Evolutionary conservation across 176 grass and related monocot species (phyloP).

Genomic region (Oryza coarctata): DNA sequence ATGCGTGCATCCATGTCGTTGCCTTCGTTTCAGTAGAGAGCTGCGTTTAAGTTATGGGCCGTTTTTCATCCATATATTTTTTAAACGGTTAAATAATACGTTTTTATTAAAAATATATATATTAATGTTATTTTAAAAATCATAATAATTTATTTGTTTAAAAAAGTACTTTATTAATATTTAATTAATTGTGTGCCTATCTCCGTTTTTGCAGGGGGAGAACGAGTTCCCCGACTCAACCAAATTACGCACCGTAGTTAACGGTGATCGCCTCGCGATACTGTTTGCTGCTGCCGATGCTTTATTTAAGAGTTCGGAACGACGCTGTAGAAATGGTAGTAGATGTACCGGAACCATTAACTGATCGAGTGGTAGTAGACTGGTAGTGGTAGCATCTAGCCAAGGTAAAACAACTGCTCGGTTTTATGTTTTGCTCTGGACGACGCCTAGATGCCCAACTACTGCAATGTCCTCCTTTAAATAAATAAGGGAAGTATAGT

Average conservation of each 20-base stretch:
- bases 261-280: background rate
- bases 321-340: background rate
- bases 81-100: too few relatives aligned
- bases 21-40: background rate
- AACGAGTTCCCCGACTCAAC: too few relatives aligned
- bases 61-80: too few relatives aligned
- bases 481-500: constrained; percentile 14
- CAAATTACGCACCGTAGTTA: background rate
- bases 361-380: background rate
- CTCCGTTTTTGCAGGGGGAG: too few relatives aligned
- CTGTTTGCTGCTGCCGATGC: background rate
- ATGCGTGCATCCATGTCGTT: background rate
- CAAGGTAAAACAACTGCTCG: background rate
- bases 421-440: background rate
- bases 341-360: background rate
- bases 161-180: too few relatives aligned
- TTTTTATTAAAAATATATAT: too few relatives aligned
- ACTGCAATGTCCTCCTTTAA: background rate
- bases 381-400: background rate
- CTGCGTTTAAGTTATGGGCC: too few relatives aligned
- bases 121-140: too few relatives aligned
- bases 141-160: too few relatives aligned
- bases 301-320: background rate
- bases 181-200: too few relatives aligned
- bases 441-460: background rate